phyloP scores from a whole-genome alignment of 345 rosid species.

The Noccaea bulbosa region DNA sequence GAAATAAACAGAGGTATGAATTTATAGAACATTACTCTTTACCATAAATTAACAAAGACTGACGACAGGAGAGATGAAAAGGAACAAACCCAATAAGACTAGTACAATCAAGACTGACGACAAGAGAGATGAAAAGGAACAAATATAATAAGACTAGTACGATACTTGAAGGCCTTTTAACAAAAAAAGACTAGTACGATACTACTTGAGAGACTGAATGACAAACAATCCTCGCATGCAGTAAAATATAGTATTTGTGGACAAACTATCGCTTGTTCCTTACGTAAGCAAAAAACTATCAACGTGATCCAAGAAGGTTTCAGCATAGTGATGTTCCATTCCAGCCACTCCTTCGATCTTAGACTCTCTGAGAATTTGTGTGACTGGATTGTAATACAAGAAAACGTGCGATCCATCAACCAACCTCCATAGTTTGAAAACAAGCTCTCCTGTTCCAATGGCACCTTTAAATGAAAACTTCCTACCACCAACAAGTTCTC shows the following conservation, averaged over 20 bases:
- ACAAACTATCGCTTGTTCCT: neutral
- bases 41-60: neutral
- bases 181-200: neutral
- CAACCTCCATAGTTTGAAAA: neutral
- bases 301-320: neutral
- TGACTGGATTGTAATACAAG: neutral
- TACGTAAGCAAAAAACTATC: neutral
- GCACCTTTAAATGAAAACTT: neutral
- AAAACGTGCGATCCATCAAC: neutral
- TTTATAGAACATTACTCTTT: neutral
- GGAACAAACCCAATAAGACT: neutral
- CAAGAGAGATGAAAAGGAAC: too few species aligned
- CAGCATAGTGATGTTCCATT: neutral
- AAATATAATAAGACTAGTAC: neutral
- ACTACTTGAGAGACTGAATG: neutral
- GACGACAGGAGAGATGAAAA: neutral
- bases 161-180: too few species aligned
- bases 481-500: neutral
- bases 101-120: neutral
- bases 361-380: neutral
- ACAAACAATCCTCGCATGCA: neutral
- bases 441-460: conserved; percentile 1
- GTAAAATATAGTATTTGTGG: too few species aligned
- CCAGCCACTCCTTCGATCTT: neutral
- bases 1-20: too few species aligned